Base-by-base conservation (phyloP, 1,139 yeast species). In the Candida gigantensis region DNA sequence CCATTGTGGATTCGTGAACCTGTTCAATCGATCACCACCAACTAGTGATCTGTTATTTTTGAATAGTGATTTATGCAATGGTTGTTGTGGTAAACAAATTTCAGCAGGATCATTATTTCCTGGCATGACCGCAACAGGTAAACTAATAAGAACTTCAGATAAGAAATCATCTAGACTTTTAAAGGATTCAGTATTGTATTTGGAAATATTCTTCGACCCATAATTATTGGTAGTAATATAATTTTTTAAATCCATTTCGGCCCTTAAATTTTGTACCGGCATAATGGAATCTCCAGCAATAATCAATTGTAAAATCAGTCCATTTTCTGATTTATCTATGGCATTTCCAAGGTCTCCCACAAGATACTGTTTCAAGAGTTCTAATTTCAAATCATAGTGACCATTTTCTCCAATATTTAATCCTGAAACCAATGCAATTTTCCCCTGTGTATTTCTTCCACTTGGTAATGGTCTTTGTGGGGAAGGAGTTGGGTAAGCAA, bases 21-120 rank as follows among this genome's bases (percentile, higher is more conserved):
- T 54, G 39, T 75, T 68, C 14, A 74, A 51, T 3, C 68, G 53
- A 2, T 65, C 57, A 2, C 60, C 53, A n/a, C 70, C 70, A 9
- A 73, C 56, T 40, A 67, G 74, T 11, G 62, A 58, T 27, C 71
- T 63, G 19, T 79, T 68, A 13, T 62, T 57, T 5, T 68, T 67
- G 52, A 92, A 80, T 41, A 92, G 67, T 1, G 95, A 83, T 39
- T 69, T 71, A 55, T 92, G 96, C 11, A 92, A 58, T 3, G 95
- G 86, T 55, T 86, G 96, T 58, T 92, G 97, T 0, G 99, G 99
- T 43, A 88, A 60, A 38, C 94, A 78, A 12, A 76, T 66, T 46
- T 85, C 95, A 6, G 89, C 81, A 0, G 97, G 96, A 57, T 92
- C 99, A 6, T 69, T 62, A 4, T 65, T 72, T 4, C 98, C 98